phyloP scores from a whole-genome alignment of 192 early-diverging fungal species.

The Coemansia sp. region DNA sequence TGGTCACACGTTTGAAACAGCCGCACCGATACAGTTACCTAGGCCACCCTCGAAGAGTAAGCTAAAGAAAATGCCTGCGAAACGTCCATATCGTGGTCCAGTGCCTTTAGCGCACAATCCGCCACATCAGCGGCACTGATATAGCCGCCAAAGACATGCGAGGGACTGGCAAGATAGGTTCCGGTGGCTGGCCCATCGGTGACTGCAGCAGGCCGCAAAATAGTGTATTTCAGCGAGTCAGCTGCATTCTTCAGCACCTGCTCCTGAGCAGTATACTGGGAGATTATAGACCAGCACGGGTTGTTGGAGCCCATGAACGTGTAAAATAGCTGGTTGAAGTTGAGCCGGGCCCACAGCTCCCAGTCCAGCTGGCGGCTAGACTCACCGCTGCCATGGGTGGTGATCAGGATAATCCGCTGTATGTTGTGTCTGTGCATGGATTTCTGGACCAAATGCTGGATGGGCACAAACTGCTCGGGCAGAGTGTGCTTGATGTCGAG shows the following conservation, averaged over 20 bases:
- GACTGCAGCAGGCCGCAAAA: constrained; percentile 24
- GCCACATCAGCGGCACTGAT: constrained; percentile 29
- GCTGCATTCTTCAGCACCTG: constrained; percentile 6
- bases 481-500: constrained; percentile 18
- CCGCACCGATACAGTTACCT: too few species aligned
- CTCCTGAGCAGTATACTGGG: constrained; percentile 39
- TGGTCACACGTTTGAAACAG: too few species aligned
- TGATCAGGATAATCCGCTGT: constrained; percentile 22
- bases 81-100: constrained; percentile 39
- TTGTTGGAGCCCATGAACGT: not conserved
- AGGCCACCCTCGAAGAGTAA: constrained; percentile 39
- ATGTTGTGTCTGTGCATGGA: constrained; percentile 23
- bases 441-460: constrained; percentile 25
- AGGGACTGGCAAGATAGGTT: constrained; percentile 34
- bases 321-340: constrained; percentile 28
- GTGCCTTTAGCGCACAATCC: constrained; percentile 34
- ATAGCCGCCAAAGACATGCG: constrained; percentile 38
- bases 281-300: constrained; percentile 32
- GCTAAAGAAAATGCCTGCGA: constrained; percentile 35
- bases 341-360: constrained; percentile 23
- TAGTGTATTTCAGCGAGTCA: constrained; percentile 27
- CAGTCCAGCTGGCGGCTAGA: constrained; percentile 32
- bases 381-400: constrained; percentile 30
- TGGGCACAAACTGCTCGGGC: constrained; percentile 16
- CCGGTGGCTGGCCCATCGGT: constrained; percentile 18